These are phyloP conservation scores for Candida sp. DNA, from an alignment of 1,139 yeast genomes.

Conservation along the genomic window DNA sequence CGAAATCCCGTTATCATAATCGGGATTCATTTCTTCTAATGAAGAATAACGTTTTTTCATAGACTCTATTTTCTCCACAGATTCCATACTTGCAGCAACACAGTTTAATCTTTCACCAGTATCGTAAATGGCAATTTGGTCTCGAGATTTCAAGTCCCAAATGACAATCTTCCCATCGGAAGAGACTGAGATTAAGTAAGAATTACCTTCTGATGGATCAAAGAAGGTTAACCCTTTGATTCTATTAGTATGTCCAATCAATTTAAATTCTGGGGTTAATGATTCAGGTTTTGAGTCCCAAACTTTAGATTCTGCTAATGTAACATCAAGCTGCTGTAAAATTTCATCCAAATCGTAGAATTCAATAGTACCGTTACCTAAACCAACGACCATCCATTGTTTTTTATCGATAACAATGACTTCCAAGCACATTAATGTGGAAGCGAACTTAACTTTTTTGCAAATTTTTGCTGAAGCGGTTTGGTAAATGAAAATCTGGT, in stretches of 20 bases:
- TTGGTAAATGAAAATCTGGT: slow-evolving; percentile 61
- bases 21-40: slow-evolving; percentile 22
- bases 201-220: slow-evolving; percentile 31
- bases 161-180: slow-evolving; percentile 93
- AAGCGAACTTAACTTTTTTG: slow-evolving; percentile 44
- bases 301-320: slow-evolving; percentile 21
- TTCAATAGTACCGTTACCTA: slow-evolving; percentile 68
- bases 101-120: slow-evolving; percentile 94
- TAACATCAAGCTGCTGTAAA: slow-evolving; percentile 12
- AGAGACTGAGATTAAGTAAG: slow-evolving; percentile 74
- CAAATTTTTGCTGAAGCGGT: slow-evolving; percentile 61
- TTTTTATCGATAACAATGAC: slow-evolving; percentile 38
- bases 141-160: slow-evolving; percentile 69
- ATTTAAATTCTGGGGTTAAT: slow-evolving; percentile 48
- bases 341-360: slow-evolving; percentile 46
- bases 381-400: slow-evolving; percentile 66
- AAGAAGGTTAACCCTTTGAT: slow-evolving; percentile 72
- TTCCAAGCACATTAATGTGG: slow-evolving; percentile 70
- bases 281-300: slow-evolving; percentile 27
- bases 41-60: slow-evolving; percentile 64
- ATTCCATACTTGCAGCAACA: slow-evolving; percentile 73
- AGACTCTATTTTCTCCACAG: slow-evolving; percentile 67
- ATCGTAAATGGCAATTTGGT: slow-evolving; percentile 86
- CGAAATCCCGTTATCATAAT: slow-evolving; percentile 27
- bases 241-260: slow-evolving; percentile 82